phyloP scores from a whole-genome alignment of 2,329 filamentous ascomycete genomes.

The Cryphonectria parasitica region DNA sequence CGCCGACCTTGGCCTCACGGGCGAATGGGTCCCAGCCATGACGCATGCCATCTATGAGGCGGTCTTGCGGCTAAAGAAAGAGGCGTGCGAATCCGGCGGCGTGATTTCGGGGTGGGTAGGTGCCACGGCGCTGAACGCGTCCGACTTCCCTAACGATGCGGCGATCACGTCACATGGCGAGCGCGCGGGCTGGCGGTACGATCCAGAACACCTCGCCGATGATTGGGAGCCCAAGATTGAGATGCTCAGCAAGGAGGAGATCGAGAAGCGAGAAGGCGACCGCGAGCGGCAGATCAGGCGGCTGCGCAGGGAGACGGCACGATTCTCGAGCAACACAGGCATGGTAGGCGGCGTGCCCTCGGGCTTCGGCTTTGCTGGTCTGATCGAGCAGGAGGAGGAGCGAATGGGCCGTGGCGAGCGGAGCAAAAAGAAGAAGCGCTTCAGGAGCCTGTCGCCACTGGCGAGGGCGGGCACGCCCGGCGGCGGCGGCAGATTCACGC shows the following conservation, averaged over 20 bases:
- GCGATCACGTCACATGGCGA: constrained; percentile 48
- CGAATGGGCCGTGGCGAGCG: constrained; percentile 89
- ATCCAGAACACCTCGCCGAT: constrained; percentile 84
- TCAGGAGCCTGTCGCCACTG: constrained; percentile 83
- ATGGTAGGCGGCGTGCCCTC: constrained; percentile 77
- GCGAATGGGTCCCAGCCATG: constrained; percentile 93
- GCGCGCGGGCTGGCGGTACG: constrained; percentile 87
- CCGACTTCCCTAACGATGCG: constrained; percentile 86
- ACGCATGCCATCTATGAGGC: constrained; percentile 97
- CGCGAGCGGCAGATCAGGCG: constrained; percentile 88
- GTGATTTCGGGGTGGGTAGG: constrained; percentile 71
- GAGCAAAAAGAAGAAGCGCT: constrained; percentile 92
- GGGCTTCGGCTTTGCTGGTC: constrained; percentile 52
- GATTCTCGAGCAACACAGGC: constrained; percentile 84
- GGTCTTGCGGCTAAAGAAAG: constrained; percentile 89
- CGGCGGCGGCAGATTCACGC: constrained; percentile 72
- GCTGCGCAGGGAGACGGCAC: constrained; percentile 85
- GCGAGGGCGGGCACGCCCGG: constrained; percentile 70
- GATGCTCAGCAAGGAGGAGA: constrained; percentile 87
- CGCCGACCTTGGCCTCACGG: constrained; percentile 83
- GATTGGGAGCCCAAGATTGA: constrained; percentile 86
- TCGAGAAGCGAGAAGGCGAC: constrained; percentile 95
- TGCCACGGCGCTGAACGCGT: constrained; percentile 49
- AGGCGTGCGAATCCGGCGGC: constrained; percentile 90
- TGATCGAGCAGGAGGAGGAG: constrained; percentile 69